Percentiles rank a stretch among this genome's conserved stretches.
These are phyloP conservation scores for Daldinia concentrica DNA, from an alignment of 495 filamentous ascomycete genomes.

Conservation along the genomic window DNA sequence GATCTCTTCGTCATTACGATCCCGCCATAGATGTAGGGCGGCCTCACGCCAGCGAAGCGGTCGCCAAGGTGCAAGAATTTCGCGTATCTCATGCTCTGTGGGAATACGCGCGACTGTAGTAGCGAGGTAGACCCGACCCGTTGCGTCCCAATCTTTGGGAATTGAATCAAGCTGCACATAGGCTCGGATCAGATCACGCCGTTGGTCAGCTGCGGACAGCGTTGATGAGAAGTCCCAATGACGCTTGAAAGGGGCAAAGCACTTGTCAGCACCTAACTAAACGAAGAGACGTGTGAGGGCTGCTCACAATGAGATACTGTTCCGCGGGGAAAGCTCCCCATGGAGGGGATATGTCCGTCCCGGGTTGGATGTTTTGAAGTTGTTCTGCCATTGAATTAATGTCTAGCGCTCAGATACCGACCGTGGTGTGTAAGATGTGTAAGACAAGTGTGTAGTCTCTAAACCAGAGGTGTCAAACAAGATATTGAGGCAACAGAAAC, in stretches of 20 bases:
- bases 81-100: background rate
- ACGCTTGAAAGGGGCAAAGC: background rate
- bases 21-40: background rate
- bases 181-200: background rate
- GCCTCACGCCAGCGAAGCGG: background rate
- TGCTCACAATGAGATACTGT: background rate
- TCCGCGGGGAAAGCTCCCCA: background rate
- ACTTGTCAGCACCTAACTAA: background rate
- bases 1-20: background rate
- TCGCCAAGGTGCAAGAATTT: background rate
- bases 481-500: background rate
- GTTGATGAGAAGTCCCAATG: background rate
- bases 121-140: background rate
- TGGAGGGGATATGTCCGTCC: background rate
- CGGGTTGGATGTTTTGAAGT: background rate
- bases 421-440: background rate
- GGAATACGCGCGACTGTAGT: background rate
- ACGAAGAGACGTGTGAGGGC: background rate
- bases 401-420: background rate
- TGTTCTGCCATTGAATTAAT: background rate
- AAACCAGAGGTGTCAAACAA: background rate
- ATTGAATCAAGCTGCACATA: background rate
- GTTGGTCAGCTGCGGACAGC: background rate
- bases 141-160: background rate
- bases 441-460: background rate